Evolutionary conservation across 352 stramenopile species (phyloP), one percentile per base, ranked within the genome.

Genomic region (Phytophthora chlamydospora): DNA sequence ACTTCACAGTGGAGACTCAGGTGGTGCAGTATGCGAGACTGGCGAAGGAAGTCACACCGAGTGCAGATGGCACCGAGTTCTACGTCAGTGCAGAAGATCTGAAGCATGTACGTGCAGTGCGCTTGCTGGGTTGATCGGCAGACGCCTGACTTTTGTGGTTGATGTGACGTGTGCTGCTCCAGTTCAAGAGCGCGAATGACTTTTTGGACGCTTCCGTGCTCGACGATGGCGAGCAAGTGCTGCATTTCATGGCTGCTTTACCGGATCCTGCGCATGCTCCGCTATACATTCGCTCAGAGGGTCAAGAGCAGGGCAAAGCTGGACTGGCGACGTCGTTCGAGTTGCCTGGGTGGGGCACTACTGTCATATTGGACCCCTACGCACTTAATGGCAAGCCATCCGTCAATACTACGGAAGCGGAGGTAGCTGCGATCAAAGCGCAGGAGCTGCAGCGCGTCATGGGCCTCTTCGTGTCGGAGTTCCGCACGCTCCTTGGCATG

Each of bases 171-270:
- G 27, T 42, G 11, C 27, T 51, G 21, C 14, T 58, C 2, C 59
- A 93, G 84, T 93, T 93, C 41, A 92, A 92, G 36, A 90, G 78
- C 42, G 71, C 73, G 17, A 94, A 94, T 49, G 80, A 92, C 44
- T 92, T 86, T 38, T 53, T 91, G 10, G 77, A 76, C 8, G 71
- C 80, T 2, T 85, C 81, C 0, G 78, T 94, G 45, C 66, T 92
- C 24, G 72, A 75, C 1, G 85, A 94, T 57, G 58, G 83, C 31
- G 85, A 94, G 63, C 81, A 90, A 38, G 73, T 91, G 53, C 59
- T 94, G 7, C 81, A 90, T 46, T 92, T 94, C 32, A 90, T 91
- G 77, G 85, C 78, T 11, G 81, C 79, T 8, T 50, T 94, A 17
- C 85, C 85, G 0, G 63, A 74, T 27, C 35, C 58, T 29, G 46